A percentile compares a stretch with the other conserved stretches of the same genome.
Conservation (phyloP, 345 rosid genomes). For the Citrus sp. region DNA sequence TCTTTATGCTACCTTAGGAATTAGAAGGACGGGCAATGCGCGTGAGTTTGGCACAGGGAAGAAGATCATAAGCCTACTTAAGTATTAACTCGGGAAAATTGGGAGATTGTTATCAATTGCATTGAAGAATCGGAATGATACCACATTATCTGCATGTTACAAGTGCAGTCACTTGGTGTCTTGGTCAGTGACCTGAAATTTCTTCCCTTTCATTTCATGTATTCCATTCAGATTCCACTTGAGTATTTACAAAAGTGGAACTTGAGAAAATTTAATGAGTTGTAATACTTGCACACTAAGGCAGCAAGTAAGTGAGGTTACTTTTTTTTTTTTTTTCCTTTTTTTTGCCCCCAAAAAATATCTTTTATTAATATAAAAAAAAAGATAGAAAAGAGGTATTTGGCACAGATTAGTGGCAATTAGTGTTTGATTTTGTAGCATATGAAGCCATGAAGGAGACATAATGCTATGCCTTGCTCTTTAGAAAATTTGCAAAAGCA, state of each 20-base stretch:
- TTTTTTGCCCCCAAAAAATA: background rate
- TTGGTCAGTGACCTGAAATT: background rate
- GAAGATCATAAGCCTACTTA: slow-evolving; percentile 27
- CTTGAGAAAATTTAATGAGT: background rate
- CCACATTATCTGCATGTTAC: background rate
- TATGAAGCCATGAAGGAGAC: background rate
- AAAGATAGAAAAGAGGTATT: background rate
- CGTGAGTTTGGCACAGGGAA: slow-evolving; percentile 78
- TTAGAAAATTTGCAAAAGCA: background rate
- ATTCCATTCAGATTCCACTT: background rate
- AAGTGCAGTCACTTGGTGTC: background rate
- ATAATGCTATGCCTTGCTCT: background rate
- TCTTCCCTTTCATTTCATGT: background rate
- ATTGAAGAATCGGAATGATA: slow-evolving; percentile 2
- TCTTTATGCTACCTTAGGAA: slow-evolving; percentile 35
- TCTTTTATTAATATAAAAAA: too few relatives aligned
- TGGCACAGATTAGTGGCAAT: background rate
- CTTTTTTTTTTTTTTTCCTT: background rate
- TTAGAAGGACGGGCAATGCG: slow-evolving; percentile 73
- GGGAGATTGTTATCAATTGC: background rate
- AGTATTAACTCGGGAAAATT: slow-evolving; percentile 1
- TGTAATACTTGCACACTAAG: background rate
- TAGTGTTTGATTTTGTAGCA: background rate
- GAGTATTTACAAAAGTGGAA: background rate
- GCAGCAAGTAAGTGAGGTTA: background rate